A percentile compares a stretch with the other conserved stretches of the same genome.
Conservation (phyloP, 2,329 filamentous ascomycete species). For the Calonectria montana region DNA sequence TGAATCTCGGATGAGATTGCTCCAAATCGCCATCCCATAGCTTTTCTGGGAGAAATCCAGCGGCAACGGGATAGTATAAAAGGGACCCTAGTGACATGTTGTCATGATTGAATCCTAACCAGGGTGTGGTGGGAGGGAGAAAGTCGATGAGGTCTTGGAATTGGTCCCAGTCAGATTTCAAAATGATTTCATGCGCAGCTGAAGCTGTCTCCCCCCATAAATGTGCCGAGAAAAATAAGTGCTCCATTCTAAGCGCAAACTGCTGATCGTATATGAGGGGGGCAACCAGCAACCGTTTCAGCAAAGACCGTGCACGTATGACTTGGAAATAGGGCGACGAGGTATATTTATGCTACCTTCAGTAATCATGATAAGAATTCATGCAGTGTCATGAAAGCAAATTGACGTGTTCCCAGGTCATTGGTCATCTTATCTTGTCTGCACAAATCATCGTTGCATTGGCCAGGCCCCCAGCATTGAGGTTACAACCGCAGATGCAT, state of each 20-base stretch:
- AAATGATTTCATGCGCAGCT: background rate
- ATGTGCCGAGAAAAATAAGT: background rate
- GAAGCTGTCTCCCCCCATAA: background rate
- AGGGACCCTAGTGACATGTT: background rate
- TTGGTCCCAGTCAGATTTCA: background rate
- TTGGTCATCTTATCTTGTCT: no score
- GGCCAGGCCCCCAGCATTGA: no score
- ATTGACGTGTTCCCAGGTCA: no score
- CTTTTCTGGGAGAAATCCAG: background rate
- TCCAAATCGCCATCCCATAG: background rate
- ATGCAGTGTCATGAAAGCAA: no score
- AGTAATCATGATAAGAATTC: no score
- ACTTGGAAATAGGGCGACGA: no score
- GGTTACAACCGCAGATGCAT: no score
- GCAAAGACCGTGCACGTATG: no score
- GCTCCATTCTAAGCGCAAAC: background rate
- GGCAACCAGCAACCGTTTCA: no score
- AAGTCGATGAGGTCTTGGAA: background rate
- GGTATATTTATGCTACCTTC: no score
- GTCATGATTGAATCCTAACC: background rate
- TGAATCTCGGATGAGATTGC: background rate
- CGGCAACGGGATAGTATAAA: background rate
- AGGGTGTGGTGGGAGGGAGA: background rate
- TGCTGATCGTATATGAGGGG: no score
- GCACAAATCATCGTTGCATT: no score